Evolutionary conservation across 129 eudicot genomes (phyloP).

Genomic region (Arctium minus): DNA sequence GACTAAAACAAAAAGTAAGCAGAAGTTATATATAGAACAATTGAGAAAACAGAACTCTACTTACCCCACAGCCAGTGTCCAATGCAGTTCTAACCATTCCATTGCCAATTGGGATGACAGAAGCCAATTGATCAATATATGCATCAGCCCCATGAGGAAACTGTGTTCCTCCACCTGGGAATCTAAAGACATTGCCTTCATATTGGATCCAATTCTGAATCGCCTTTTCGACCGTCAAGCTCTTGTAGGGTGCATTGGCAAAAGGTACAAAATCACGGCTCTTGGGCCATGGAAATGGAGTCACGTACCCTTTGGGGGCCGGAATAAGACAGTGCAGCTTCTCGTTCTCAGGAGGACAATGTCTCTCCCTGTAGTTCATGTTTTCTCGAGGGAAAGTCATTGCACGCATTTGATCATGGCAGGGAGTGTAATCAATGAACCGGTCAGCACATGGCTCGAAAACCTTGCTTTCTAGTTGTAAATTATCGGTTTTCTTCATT

Average conservation of each 20-base stretch:
- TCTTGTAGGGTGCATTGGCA: constrained; percentile 70
- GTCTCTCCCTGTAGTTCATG: constrained; percentile 67
- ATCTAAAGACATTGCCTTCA: constrained; percentile 66
- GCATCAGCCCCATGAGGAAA: constrained; percentile 81
- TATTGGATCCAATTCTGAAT: constrained; percentile 73
- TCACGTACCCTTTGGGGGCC: constrained; percentile 68
- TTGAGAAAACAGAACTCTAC: neutral
- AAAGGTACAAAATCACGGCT: constrained; percentile 67
- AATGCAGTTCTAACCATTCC: constrained; percentile 68
- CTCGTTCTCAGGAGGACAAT: constrained; percentile 59
- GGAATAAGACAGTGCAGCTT: constrained; percentile 63
- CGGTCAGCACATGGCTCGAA: constrained; percentile 48
- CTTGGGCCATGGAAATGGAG: constrained; percentile 75
- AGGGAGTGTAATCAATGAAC: constrained; percentile 61
- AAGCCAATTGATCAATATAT: constrained; percentile 60
- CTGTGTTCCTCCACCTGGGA: constrained; percentile 82
- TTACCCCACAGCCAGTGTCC: constrained; percentile 78
- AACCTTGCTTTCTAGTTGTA: constrained; percentile 18
- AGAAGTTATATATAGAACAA: neutral
- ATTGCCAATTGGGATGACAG: constrained; percentile 56
- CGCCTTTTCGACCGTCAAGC: constrained; percentile 72
- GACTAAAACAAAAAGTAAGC: neutral
- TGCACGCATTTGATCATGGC: constrained; percentile 70
- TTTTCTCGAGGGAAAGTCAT: constrained; percentile 69
- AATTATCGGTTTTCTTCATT: constrained; percentile 7